Evolutionary conservation across 805 yeast species (phyloP).

Genomic region (Blastobotrys americana): DNA sequence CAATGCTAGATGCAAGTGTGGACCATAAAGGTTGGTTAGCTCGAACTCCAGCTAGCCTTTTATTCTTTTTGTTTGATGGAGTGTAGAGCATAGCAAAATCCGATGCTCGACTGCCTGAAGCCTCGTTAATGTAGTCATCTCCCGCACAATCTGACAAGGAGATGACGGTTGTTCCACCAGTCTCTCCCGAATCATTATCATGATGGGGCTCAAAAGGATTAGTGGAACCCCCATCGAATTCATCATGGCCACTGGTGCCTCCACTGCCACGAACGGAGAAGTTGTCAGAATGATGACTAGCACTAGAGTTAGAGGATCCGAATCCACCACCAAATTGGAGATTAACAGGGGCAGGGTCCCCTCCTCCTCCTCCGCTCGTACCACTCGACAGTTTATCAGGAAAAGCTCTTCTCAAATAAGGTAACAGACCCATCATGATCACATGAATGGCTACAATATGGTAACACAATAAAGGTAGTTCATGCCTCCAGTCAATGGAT

Average conservation of each 20-base stretch:
- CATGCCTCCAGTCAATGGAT: constrained; percentile 25
- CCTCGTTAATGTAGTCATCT: background rate
- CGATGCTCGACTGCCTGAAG: constrained; percentile 5
- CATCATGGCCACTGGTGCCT: background rate
- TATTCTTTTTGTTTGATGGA: constrained; percentile 24
- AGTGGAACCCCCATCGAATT: background rate
- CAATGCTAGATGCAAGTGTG: constrained; percentile 28
- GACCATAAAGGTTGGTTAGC: constrained; percentile 32
- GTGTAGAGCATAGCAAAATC: constrained; percentile 19
- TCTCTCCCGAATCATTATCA: background rate
- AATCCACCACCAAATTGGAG: constrained; percentile 13
- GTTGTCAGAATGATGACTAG: too few species aligned
- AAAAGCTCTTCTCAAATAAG: constrained; percentile 25
- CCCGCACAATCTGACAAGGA: constrained; percentile 5
- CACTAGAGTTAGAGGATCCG: constrained; percentile 16
- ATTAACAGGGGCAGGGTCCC: constrained; percentile 6
- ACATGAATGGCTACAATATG: constrained; percentile 31
- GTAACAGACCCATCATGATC: constrained; percentile 26
- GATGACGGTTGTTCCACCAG: constrained; percentile 5
- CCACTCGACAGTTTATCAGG: constrained; percentile 14
- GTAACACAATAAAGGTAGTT: constrained; percentile 20
- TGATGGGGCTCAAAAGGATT: too few species aligned
- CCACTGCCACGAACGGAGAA: constrained; percentile 3
- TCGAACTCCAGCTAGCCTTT: constrained; percentile 21
- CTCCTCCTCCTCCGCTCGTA: background rate